Base-by-base conservation (phyloP, 2,329 filamentous ascomycete species). In the Monosporascus sp. region DNA sequence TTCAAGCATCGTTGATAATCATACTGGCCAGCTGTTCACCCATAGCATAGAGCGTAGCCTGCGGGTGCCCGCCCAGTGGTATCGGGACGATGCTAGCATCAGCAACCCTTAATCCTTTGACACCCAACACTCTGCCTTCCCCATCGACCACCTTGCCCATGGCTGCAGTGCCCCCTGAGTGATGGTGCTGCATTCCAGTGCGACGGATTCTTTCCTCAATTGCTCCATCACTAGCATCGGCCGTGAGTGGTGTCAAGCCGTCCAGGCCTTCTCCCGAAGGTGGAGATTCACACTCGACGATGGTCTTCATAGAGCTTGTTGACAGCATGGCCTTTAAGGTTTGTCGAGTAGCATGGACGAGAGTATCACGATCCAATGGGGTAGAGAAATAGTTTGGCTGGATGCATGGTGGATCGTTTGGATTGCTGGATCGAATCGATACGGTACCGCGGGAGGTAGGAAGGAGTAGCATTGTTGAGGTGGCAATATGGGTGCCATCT, bases 71-170 rank as follows among this genome's bases (percentile, higher is more conserved):
- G 14, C 60, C 53, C n/a, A 62, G 8, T 2, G 61, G 60, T 9
- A 61, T 44, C n/a, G 59, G 61, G n/a, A 63, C 25, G 18, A 62
- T 57, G 49, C 65, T 65, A n/a, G 62, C 61, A 48, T 65, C 62
- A 6, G 55, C 59, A 18, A 60, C 50, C 24, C 62, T 52, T 5
- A 65, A 31, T 15, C 56, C 50, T 36, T 55, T 47, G 18, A 65
- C 60, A 2, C 62, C 62, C 2, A 61, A 38, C 2, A 62, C 61
- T 53, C 47, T 59, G 5, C 60, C 57, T 51, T 62, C 57, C 5
- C 3, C 50, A 39, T 62, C 55, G 4, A 62, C 61, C 20, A 63
- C 62, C 35, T 51, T 60, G 9, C 60, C 57, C 59, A 64, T 62
- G 1, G 60, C 58, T 38, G 60, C 59, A 0, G 60, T 62, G 11